Base-by-base conservation (phyloP, 2,329 filamentous ascomycete genomes). In the Diaporthe sp. region DNA sequence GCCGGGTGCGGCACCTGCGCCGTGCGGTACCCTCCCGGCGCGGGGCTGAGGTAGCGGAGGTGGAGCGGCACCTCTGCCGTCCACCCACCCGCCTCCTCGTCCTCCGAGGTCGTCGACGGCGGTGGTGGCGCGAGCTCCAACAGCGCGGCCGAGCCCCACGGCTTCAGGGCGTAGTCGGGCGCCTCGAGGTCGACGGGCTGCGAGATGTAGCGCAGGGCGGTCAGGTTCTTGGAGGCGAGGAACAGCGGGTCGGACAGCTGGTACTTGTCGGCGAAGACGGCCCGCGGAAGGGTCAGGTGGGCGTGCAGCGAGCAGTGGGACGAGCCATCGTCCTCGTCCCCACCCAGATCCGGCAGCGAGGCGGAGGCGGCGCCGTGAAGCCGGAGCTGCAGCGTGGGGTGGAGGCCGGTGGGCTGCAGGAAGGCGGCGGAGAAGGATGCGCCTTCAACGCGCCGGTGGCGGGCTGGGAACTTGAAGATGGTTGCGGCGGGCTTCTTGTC, bases 111-210 rank as follows among this genome's bases (percentile, higher is more conserved):
- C 19, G 42, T 25, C 10, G 78, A 73, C 7, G 78, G 19, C 0
- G 78, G 75, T 0, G 93, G 90, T 1, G 88, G 86, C 0, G 90
- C 89, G 51, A 98, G 88, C 80, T 97, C 92, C 27, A 98, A 84
- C 6, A 98, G 87, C 22, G 95, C 87, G 22, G 89, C 91, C 0
- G 93, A 96, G 7, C 96, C 96, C 96, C 96, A 98, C 42, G 87
- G 83, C 9, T 88, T 81, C 39, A 95, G 88, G 2, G 92, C 91
- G 86, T 97, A 98, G 78, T 93, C 93, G 1, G 96, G 96, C 0
- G 95, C 95, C 85, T 98, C 96, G 70, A 98, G 92, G 78, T 98
- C 96, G 9, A 96, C 94, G 27, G 94, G 94, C 17, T 94, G 90
- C 35, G 91, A 92, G 19, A 94, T 88, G 76, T 93, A 91, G 58